These are phyloP conservation scores for Arthrinium phaeospermum DNA, from an alignment of 2,329 filamentous ascomycete species.

Conservation along the genomic window DNA sequence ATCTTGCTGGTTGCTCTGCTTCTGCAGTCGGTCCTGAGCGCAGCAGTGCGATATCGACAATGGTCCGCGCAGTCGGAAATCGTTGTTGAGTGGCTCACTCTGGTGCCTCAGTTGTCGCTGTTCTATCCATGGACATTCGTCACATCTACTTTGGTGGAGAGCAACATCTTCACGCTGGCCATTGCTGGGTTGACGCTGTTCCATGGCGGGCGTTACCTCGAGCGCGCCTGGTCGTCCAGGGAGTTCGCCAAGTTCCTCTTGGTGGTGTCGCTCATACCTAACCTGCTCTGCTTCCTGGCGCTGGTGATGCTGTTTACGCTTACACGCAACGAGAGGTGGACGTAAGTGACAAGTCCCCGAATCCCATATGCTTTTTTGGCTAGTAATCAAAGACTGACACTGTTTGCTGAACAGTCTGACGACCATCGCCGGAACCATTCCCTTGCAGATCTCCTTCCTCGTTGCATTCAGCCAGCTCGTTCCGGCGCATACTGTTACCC, in stretches of 20 bases:
- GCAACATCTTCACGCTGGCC: conserved; percentile 85
- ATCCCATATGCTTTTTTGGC: not conserved
- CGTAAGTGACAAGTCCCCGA: conserved; percentile 57
- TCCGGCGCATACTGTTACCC: conserved; percentile 93
- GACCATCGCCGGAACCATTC: conserved; percentile 85
- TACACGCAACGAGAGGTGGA: conserved; percentile 69
- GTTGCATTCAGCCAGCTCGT: conserved; percentile 98
- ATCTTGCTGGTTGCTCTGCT: conserved; percentile 77
- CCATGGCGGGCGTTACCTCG: conserved; percentile 92
- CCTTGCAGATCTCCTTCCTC: conserved; percentile 90
- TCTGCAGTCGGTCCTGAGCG: conserved; percentile 81
- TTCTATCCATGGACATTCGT: conserved; percentile 94
- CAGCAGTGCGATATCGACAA: conserved; percentile 75
- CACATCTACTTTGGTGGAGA: conserved; percentile 86
- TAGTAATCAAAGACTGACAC: not conserved
- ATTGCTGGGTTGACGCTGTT: conserved; percentile 82
- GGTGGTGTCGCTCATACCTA: conserved; percentile 79
- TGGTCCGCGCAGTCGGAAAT: conserved; percentile 68
- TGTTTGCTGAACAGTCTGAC: conserved; percentile 62
- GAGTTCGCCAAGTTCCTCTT: conserved; percentile 92
- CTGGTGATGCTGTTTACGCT: conserved; percentile 77
- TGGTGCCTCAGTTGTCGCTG: conserved; percentile 83
- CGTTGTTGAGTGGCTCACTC: conserved; percentile 83
- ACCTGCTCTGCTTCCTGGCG: conserved; percentile 73
- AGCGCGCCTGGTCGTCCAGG: conserved; percentile 90